Conservation (phyloP, 225 moss, liverwort and hornwort genomes). For the Pleurozium schreberi region DNA sequence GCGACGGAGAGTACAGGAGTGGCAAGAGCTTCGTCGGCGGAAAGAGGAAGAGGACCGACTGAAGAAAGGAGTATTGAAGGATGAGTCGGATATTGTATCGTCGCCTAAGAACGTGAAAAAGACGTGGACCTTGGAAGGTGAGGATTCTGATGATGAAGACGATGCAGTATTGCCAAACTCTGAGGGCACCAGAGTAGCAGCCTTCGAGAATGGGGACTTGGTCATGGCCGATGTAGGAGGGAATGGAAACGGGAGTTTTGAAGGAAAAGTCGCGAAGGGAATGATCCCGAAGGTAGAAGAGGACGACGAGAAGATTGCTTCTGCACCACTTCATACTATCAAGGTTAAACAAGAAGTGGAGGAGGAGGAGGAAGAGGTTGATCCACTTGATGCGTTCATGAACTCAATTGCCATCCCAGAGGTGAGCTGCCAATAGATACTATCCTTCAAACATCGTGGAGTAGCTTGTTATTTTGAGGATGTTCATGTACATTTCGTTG, state of each 20-base stretch:
- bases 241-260: slow-evolving; percentile 15
- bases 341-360: slow-evolving; percentile 40
- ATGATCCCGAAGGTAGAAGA: slow-evolving; percentile 12
- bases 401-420: slow-evolving; percentile 86
- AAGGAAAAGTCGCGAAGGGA: slow-evolving; percentile 20
- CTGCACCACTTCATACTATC: neutral
- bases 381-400: slow-evolving; percentile 99
- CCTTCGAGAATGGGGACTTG: slow-evolving; percentile 82
- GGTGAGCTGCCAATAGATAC: slow-evolving; percentile 22
- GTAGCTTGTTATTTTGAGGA: neutral
- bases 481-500: neutral
- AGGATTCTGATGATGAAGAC: slow-evolving; percentile 92
- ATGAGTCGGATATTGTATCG: slow-evolving; percentile 25
- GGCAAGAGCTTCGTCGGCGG: slow-evolving; percentile 89
- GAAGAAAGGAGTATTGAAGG: slow-evolving; percentile 57
- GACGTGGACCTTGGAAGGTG: slow-evolving; percentile 93
- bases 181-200: slow-evolving; percentile 48
- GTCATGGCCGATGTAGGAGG: slow-evolving; percentile 71
- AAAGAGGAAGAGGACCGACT: slow-evolving; percentile 86
- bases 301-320: slow-evolving; percentile 27
- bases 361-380: slow-evolving; percentile 75
- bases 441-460: neutral
- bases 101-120: slow-evolving; percentile 49
- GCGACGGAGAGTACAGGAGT: slow-evolving; percentile 92
- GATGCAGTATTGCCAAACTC: slow-evolving; percentile 45